Base-by-base conservation (phyloP, 805 yeast genomes). In the Starmera amethionina region DNA sequence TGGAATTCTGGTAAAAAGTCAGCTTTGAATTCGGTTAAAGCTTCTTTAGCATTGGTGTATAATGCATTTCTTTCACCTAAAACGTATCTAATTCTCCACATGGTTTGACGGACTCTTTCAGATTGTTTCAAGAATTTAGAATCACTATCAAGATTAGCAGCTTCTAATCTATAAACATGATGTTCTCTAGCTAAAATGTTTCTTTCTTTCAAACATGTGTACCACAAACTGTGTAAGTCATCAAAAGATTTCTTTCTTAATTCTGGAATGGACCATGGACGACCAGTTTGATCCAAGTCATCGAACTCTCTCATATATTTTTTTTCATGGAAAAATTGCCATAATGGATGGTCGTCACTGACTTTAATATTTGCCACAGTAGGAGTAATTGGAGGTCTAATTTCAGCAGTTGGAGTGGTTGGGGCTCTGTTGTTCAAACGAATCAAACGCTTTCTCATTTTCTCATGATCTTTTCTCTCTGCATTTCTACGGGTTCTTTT, bases 211-310 rank as follows among this genome's bases (percentile, higher is more conserved):
- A 90, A 63, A 49, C 89, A 77, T 35, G 82, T 71, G 59, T 86
- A 90, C 97, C 98, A 93, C 52, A 93, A 67, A 31, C 78, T 74
- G 61, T 93, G 98, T 51, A 93, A 67, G 57, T 93, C 98, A 33
- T 88, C 93, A 55, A 88, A 93, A 14, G 86, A 77, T 61, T 93
- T 93, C 46, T 94, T 73, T 59, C 98, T 78, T 51, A 93, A 73
- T 58, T 90, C 97, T 4, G 87, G 82, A 40, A 88, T 70, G 6
- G 82, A 64, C 98, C 98, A 93, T 5, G 93, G 66, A 51, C 95
- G 72, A 13, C 93, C 79, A 9, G 67, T 63, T 27, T 60, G 56
- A 38, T 73, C 66, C 27, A 77, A 52, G 18, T 79, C 84, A 2
- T 68, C 74, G 3, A 72, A 61, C 2, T 67, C 57, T 50, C 97